Percentiles rank a stretch among this genome's conserved stretches.
These are phyloP conservation scores for Ustilago tritici DNA, from an alignment of 1,284 basidiomycete genomes.

Conservation along the genomic window DNA sequence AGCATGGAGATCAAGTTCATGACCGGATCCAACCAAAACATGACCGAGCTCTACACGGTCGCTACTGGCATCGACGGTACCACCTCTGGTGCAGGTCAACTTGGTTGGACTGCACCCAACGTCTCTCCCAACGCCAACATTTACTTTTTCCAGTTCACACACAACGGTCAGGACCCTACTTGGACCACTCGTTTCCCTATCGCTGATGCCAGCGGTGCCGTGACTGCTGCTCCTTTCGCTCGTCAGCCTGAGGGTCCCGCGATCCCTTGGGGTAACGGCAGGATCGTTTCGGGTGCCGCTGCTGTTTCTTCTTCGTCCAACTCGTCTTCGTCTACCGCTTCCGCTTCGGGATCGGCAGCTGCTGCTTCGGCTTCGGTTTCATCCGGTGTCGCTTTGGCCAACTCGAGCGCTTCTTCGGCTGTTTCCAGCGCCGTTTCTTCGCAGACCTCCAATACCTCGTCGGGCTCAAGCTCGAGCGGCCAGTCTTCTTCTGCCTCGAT, in stretches of 20 bases:
- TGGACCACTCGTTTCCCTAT: slow-evolving; percentile 88
- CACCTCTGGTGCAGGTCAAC: slow-evolving; percentile 70
- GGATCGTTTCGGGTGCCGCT: slow-evolving; percentile 72
- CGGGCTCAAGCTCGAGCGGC: slow-evolving; percentile 22
- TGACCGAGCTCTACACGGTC: slow-evolving; percentile 79
- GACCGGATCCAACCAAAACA: slow-evolving; percentile 80
- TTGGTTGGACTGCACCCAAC: slow-evolving; percentile 79
- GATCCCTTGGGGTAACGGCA: slow-evolving; percentile 80
- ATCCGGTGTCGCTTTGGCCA: slow-evolving; percentile 9
- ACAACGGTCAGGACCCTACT: slow-evolving; percentile 70
- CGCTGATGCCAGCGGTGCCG: slow-evolving; percentile 73
- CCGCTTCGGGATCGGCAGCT: slow-evolving; percentile 17
- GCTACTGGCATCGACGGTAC: slow-evolving; percentile 77
- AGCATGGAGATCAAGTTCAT: slow-evolving; percentile 74
- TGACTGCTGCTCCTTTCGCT: slow-evolving; percentile 72
- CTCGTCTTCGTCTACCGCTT: slow-evolving; percentile 17
- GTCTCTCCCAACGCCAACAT: slow-evolving; percentile 73
- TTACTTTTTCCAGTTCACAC: slow-evolving; percentile 67
- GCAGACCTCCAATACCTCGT: slow-evolving; percentile 20
- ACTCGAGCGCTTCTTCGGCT: slow-evolving; percentile 4
- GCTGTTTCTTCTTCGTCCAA: slow-evolving; percentile 17
- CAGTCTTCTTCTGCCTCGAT: slow-evolving; percentile 29
- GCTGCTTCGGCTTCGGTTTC: slow-evolving; percentile 17
- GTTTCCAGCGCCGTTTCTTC: slow-evolving; percentile 3
- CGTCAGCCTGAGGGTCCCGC: slow-evolving; percentile 74